Base-by-base conservation (phyloP, 352 stramenopile species). In the Thraustochytrium sp. region DNA sequence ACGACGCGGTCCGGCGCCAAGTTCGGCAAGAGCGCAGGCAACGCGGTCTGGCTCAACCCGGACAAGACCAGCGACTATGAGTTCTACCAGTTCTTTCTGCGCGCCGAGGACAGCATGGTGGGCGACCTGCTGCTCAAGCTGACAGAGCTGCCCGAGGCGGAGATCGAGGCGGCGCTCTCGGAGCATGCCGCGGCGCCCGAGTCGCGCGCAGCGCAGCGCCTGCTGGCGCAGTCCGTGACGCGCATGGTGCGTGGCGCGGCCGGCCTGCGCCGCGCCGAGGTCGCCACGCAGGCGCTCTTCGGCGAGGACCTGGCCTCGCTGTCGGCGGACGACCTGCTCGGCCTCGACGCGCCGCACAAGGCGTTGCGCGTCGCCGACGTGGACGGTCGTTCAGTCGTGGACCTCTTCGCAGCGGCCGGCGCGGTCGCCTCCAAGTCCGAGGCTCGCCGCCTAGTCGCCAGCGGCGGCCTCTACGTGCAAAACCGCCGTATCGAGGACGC, bases 11-110 rank as follows among this genome's bases (percentile, higher is more conserved):
- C 96, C 56, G 97, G 97, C 68, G 96, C 98, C 85, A 99, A 99
- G 88, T 99, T 99, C 89, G 97, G 97, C 77, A 99, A 99, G 89
- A 98, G 96, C 18, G 97, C 96, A 2, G 93, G 93, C 48, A 98
- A 98, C 64, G 96, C 96, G 2, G 91, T 99, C 73, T 99, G 97
- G 96, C 88, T 99, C 18, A 97, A 99, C 87, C 83, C 90, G 1
- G 90, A 94, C 46, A 96, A 54, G 23, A 73, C 29, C 44, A 82
- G 31, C 44, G 59, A 75, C 90, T 96, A 95, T 86, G 92, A 95
- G 62, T 96, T 96, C 74, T 97, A 97, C 80, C 92, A 97, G 85
- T 97, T 94, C 82, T 97, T 97, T 59, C 85, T 96, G 38, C 90
- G 90, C 37, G 88, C 90, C 4, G 90, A 93, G 76, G 93, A 97